phyloP scores from a whole-genome alignment of 768 basidiomycete genomes.

The Rhizopogon roseolus region DNA sequence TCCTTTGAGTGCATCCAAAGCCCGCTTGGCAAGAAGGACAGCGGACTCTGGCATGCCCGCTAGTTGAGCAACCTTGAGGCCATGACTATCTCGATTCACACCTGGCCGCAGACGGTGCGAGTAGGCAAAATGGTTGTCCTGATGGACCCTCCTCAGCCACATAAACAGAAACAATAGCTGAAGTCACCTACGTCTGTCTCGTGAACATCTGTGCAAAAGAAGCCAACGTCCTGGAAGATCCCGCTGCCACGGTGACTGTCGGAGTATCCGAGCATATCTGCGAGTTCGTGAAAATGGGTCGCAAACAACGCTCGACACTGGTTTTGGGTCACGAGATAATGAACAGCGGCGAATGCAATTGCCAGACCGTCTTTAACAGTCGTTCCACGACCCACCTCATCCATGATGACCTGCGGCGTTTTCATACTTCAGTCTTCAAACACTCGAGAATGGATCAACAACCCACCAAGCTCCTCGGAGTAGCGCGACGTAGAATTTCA shows the following conservation, averaged over 20 bases:
- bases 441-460: neutral
- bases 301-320: slow-evolving; percentile 87
- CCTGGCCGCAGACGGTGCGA: slow-evolving; percentile 78
- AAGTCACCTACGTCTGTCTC: slow-evolving; percentile 58
- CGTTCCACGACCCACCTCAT: slow-evolving; percentile 97
- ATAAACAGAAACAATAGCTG: neutral
- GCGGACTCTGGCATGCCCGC: slow-evolving; percentile 75
- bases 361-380: slow-evolving; percentile 90
- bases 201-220: slow-evolving; percentile 87
- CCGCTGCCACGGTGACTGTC: slow-evolving; percentile 35
- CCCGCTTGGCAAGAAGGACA: slow-evolving; percentile 54
- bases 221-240: slow-evolving; percentile 59
- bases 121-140: slow-evolving; percentile 82
- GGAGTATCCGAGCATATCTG: slow-evolving; percentile 71
- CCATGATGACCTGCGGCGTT: slow-evolving; percentile 85
- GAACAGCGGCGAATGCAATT: slow-evolving; percentile 87
- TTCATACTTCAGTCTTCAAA: slow-evolving; percentile 3
- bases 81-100: slow-evolving; percentile 88
- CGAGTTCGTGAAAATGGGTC: slow-evolving; percentile 96
- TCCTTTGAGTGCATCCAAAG: slow-evolving; percentile 37
- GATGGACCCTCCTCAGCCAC: neutral
- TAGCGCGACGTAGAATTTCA: slow-evolving; percentile 83
- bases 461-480: slow-evolving; percentile 74
- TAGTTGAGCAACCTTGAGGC: slow-evolving; percentile 81
- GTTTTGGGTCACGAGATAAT: slow-evolving; percentile 71